Conservation (phyloP, 2,329 filamentous ascomycete species). For the Leptographium radiaticola region DNA sequence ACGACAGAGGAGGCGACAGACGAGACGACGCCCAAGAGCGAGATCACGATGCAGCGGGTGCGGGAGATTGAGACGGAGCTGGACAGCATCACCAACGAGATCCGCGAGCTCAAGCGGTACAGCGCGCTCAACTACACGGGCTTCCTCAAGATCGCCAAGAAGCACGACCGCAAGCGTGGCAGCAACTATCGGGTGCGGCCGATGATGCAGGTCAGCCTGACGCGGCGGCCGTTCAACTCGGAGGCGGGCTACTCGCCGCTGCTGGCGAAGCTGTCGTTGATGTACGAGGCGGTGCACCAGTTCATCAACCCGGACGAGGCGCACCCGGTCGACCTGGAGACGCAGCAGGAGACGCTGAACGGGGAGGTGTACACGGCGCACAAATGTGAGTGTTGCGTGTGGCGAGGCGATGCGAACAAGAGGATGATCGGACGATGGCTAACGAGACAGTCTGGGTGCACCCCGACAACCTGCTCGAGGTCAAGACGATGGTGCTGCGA, state of each 20-base stretch:
- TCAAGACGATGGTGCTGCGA: constrained; percentile 89
- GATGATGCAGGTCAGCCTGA: constrained; percentile 78
- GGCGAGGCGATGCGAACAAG: too few species aligned
- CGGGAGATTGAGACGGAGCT: constrained; percentile 67
- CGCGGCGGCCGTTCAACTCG: constrained; percentile 86
- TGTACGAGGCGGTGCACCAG: constrained; percentile 91
- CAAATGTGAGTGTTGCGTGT: constrained; percentile 54
- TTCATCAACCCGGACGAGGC: constrained; percentile 46
- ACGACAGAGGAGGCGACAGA: neutral
- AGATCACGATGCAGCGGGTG: constrained; percentile 39
- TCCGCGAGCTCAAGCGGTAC: constrained; percentile 89
- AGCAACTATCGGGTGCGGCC: constrained; percentile 78
- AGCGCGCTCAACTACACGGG: constrained; percentile 95
- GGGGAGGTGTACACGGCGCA: constrained; percentile 70
- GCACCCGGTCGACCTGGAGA: constrained; percentile 33
- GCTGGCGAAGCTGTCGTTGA: constrained; percentile 79
- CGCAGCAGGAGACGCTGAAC: constrained; percentile 42
- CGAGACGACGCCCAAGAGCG: constrained; percentile 24
- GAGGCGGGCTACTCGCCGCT: constrained; percentile 80
- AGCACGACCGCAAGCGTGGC: constrained; percentile 90
- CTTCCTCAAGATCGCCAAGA: constrained; percentile 97
- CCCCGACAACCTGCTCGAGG: constrained; percentile 85
- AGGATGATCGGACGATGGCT: too few species aligned
- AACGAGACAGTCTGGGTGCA: constrained; percentile 85
- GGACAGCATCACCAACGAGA: constrained; percentile 77